Conservation (phyloP, 108 stramenopile genomes). For the Stephanodiscus minutulus region DNA sequence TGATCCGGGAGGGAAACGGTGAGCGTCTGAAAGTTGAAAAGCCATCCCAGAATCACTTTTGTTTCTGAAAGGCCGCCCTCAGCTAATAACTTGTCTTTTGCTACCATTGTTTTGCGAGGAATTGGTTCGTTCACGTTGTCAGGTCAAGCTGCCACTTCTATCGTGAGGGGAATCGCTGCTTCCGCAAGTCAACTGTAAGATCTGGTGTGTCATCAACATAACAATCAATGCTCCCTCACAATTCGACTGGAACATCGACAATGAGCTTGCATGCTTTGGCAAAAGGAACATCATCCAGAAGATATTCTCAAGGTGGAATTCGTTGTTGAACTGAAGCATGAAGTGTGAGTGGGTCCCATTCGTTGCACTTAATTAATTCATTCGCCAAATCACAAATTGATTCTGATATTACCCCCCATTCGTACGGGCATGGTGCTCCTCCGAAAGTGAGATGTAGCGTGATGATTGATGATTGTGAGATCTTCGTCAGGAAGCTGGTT, state of each 20-base stretch:
- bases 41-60: neutral
- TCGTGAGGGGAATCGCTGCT: neutral
- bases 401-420: neutral
- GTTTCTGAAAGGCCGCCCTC: neutral
- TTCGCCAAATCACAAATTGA: neutral
- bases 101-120: slow-evolving; percentile 4
- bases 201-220: slow-evolving; percentile 20
- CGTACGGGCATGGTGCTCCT: neutral
- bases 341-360: neutral
- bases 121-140: slow-evolving; percentile 4
- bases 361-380: neutral
- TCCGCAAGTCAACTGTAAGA: slow-evolving; percentile 1
- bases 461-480: neutral
- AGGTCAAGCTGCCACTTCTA: slow-evolving; percentile 8
- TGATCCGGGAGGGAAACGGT: neutral
- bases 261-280: neutral
- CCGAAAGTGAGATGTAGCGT: neutral
- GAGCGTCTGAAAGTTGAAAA: neutral
- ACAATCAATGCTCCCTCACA: neutral
- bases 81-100: neutral
- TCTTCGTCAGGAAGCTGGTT: neutral
- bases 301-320: neutral
- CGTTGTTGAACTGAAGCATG: neutral
- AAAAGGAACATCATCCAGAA: neutral
- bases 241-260: neutral